Percentiles rank a stretch among this genome's conserved stretches.
Evolutionary conservation across 2,329 filamentous ascomycete genomes (phyloP).

Genomic region (Fusarium kyushuense): DNA sequence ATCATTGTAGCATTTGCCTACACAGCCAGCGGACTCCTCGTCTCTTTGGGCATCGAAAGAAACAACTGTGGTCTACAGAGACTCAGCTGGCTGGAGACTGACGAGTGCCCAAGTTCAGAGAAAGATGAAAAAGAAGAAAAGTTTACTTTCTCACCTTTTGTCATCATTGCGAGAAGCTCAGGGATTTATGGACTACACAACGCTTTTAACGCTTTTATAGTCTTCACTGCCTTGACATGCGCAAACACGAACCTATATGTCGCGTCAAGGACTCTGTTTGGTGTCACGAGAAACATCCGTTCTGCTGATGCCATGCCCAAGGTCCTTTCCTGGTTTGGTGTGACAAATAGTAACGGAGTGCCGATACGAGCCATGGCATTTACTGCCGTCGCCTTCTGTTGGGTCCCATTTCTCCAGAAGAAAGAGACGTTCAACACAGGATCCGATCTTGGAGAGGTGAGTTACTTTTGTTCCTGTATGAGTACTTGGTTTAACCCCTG

Average conservation of each 20-base stretch:
- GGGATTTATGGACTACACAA: neutral
- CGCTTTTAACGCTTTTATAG: neutral
- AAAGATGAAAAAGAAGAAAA: neutral
- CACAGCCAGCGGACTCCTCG: neutral
- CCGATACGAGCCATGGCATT: neutral
- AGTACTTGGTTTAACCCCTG: neutral
- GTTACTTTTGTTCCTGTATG: too few species aligned
- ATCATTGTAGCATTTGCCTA: neutral
- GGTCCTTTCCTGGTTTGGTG: neutral
- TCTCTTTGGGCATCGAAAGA: neutral
- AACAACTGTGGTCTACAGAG: neutral
- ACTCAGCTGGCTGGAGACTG: neutral
- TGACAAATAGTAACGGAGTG: neutral
- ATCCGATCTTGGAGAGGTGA: neutral
- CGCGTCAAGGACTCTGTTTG: neutral
- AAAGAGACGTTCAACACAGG: neutral
- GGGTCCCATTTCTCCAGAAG: neutral
- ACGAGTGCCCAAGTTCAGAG: neutral
- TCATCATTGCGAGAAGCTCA: neutral
- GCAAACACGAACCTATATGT: conserved; percentile 1
- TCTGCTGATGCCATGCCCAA: neutral
- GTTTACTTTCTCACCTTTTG: neutral
- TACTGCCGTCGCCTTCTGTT: neutral
- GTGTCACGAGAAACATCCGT: neutral
- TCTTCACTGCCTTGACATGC: neutral